phyloP scores from a whole-genome alignment of 495 filamentous ascomycete genomes.

The Aspergillus nidulans region DNA sequence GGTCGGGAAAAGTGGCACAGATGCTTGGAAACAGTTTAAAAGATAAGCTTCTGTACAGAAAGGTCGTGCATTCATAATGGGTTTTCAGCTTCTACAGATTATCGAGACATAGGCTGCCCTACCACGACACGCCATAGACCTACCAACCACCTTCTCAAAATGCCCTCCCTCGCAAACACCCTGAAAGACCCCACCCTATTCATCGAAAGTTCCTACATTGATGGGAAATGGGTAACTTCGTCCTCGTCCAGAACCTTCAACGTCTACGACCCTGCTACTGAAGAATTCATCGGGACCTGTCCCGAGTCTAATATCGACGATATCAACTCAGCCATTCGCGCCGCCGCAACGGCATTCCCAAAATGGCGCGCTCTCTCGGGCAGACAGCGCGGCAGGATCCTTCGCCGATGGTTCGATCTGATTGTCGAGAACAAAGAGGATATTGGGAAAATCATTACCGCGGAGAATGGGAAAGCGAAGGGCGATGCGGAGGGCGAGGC shows the following conservation, averaged over 20 bases:
- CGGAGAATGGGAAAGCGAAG: conserved; percentile 73
- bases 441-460: conserved; percentile 54
- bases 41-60: neutral
- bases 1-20: neutral
- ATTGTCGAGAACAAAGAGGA: conserved; percentile 72
- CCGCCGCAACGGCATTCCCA: conserved; percentile 64
- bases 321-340: conserved; percentile 58
- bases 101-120: neutral
- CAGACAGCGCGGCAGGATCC: conserved; percentile 59
- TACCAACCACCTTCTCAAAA: neutral
- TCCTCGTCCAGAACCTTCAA: conserved; percentile 66
- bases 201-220: conserved; percentile 66
- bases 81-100: neutral
- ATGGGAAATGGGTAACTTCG: conserved; percentile 61
- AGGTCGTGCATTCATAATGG: neutral
- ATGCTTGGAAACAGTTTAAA: neutral
- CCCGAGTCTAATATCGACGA: conserved; percentile 52
- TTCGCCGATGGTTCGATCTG: conserved; percentile 45
- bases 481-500: conserved; percentile 72
- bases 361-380: conserved; percentile 62
- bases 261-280: conserved; percentile 66
- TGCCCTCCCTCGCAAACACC: neutral
- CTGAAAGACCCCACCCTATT: conserved; percentile 3
- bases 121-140: neutral
- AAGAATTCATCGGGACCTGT: conserved; percentile 62